Conservation (phyloP, 2,329 filamentous ascomycete genomes). For the Achaetomium macrosporum region DNA sequence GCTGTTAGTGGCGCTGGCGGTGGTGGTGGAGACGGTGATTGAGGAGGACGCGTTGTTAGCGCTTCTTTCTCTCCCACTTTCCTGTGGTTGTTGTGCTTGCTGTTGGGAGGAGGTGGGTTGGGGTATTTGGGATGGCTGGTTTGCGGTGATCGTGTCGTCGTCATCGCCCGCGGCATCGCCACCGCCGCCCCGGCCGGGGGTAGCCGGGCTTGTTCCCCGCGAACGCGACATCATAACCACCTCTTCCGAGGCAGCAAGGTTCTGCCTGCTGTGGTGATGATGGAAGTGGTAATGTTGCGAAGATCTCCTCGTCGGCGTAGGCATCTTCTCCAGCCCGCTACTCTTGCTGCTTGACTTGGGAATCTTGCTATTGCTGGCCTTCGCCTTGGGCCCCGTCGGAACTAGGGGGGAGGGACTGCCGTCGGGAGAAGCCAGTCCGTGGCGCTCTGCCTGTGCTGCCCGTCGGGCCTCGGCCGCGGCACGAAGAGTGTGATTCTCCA, state of each 20-base stretch:
- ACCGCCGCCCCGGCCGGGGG: background rate
- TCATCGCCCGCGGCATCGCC: background rate
- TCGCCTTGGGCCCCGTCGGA: slow-evolving; percentile 48
- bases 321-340: slow-evolving; percentile 18
- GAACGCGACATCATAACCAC: slow-evolving; percentile 1
- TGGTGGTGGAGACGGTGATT: background rate
- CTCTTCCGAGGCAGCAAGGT: background rate
- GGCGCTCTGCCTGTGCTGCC: slow-evolving; percentile 36
- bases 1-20: background rate
- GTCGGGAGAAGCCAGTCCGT: slow-evolving; percentile 22
- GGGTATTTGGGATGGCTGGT: background rate
- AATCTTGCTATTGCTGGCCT: slow-evolving; percentile 21
- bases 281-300: slow-evolving; percentile 19
- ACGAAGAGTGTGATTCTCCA: slow-evolving; percentile 64
- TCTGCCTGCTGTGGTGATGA: slow-evolving; percentile 9
- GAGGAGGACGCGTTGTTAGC: no score
- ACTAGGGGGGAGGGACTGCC: slow-evolving; percentile 50
- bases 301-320: slow-evolving; percentile 16
- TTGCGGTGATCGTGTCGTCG: slow-evolving; percentile 10
- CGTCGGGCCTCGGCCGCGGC: slow-evolving; percentile 55
- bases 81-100: background rate
- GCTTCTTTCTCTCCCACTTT: background rate
- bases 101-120: background rate
- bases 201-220: background rate
- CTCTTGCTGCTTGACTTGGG: slow-evolving; percentile 18